phyloP scores from a whole-genome alignment of 2,329 filamentous ascomycete species.

The Ophiocordyceps camponoti-leonardi region DNA sequence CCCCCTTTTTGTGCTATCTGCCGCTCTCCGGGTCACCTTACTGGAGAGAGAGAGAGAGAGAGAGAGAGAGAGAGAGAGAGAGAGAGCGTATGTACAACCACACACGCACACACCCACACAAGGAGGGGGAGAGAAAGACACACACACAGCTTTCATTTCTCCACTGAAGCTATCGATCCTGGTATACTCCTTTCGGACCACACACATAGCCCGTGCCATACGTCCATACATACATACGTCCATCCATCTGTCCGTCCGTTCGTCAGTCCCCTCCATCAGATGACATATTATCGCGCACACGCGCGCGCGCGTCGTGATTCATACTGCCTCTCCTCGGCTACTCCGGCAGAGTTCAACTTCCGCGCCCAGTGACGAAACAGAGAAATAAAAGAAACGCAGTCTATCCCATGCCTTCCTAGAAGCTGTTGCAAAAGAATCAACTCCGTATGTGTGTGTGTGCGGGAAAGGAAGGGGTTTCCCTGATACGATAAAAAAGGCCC shows the following conservation, averaged over 20 bases:
- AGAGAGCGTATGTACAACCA: neutral
- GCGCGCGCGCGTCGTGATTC: neutral
- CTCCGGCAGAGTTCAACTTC: neutral
- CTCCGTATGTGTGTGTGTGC: too few species aligned
- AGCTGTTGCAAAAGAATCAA: neutral
- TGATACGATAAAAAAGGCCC: too few species aligned
- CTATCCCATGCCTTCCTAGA: neutral
- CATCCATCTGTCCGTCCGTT: too few species aligned
- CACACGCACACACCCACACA: neutral
- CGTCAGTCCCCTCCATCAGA: neutral
- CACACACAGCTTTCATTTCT: too few species aligned
- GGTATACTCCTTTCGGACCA: neutral
- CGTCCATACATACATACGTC: too few species aligned
- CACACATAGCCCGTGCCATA: neutral
- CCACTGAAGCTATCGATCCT: neutral
- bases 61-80: too few species aligned
- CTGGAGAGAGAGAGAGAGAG: too few species aligned
- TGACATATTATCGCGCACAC: neutral
- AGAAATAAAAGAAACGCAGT: slow-evolving; percentile 9
- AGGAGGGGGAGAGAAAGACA: too few species aligned
- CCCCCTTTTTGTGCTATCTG: too few species aligned
- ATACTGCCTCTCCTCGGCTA: neutral
- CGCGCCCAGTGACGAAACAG: neutral
- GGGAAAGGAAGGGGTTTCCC: too few species aligned
- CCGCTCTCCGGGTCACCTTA: too few species aligned